phyloP scores from a whole-genome alignment of 225 moss, liverwort and hornwort species.

The Marchantia polymorpha region DNA sequence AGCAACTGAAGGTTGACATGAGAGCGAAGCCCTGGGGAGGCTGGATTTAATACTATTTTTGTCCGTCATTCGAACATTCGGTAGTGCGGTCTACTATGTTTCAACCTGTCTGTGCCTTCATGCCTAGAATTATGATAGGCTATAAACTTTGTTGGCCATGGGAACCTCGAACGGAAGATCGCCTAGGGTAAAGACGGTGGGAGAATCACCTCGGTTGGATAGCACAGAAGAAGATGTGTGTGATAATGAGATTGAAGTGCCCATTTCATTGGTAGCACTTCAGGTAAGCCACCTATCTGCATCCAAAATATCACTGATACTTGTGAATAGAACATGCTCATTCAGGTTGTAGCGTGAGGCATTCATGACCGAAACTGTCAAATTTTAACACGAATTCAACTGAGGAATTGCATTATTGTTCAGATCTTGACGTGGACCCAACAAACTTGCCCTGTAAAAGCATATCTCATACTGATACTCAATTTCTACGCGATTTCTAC shows the following conservation, averaged over 20 bases:
- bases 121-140: background rate
- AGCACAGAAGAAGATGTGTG: conserved; percentile 75
- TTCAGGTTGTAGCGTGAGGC: background rate
- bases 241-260: conserved; percentile 53
- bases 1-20: background rate
- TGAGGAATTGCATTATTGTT: too few species aligned
- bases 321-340: too few species aligned
- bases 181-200: background rate
- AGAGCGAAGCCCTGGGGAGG: too few species aligned
- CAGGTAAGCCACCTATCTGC: conserved; percentile 60
- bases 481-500: too few species aligned
- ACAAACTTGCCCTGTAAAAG: too few species aligned
- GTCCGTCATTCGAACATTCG: too few species aligned
- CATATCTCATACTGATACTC: too few species aligned
- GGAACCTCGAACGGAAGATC: too few species aligned
- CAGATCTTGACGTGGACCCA: too few species aligned
- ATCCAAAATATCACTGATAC: background rate
- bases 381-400: background rate
- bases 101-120: background rate
- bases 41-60: too few species aligned
- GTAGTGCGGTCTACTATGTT: background rate
- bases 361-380: background rate
- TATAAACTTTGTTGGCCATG: background rate
- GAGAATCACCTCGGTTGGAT: conserved; percentile 38
- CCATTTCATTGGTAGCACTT: conserved; percentile 63